Evolutionary conservation across 306 rosid species (phyloP).

Genomic region (Trifolium dubium): DNA sequence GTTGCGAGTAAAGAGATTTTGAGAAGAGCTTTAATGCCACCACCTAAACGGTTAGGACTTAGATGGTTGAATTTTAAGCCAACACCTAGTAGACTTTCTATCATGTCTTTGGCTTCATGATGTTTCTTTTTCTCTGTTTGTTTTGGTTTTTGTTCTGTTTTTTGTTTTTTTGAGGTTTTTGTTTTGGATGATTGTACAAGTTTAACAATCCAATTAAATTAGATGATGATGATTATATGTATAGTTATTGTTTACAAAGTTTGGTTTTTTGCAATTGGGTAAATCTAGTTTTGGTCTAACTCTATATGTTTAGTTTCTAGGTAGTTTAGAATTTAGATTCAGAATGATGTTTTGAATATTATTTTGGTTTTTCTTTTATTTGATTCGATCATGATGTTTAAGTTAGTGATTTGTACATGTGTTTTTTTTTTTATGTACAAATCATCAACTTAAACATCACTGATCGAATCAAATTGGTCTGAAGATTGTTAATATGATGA

Average conservation of each 20-base stretch:
- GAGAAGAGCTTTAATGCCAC: conserved; percentile 78
- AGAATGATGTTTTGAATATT: conserved; percentile 9
- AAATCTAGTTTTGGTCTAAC: neutral
- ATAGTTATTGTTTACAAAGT: conserved; percentile 15
- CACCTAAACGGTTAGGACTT: conserved; percentile 58
- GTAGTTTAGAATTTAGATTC: neutral
- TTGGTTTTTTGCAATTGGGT: conserved; percentile 3
- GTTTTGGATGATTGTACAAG: conserved; percentile 41
- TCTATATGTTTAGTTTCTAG: neutral
- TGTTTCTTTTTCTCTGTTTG: neutral
- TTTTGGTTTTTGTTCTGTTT: neutral
- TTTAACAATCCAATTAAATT: conserved; percentile 41
- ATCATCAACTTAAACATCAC: too few relatives aligned
- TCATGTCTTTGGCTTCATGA: conserved; percentile 72
- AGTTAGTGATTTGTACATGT: neutral
- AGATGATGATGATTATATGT: conserved; percentile 27
- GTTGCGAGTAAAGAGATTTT: conserved; percentile 65
- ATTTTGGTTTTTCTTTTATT: neutral
- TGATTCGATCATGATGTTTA: conserved; percentile 7
- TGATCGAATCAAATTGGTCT: too few relatives aligned
- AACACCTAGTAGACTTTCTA: conserved; percentile 86
- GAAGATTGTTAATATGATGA: neutral
- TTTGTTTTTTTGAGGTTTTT: neutral
- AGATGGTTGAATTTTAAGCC: conserved; percentile 89
- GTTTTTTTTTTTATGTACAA: too few relatives aligned